Evolutionary conservation across 2,329 filamentous ascomycete species (phyloP).

Genomic region (Verticillium alfalfae): DNA sequence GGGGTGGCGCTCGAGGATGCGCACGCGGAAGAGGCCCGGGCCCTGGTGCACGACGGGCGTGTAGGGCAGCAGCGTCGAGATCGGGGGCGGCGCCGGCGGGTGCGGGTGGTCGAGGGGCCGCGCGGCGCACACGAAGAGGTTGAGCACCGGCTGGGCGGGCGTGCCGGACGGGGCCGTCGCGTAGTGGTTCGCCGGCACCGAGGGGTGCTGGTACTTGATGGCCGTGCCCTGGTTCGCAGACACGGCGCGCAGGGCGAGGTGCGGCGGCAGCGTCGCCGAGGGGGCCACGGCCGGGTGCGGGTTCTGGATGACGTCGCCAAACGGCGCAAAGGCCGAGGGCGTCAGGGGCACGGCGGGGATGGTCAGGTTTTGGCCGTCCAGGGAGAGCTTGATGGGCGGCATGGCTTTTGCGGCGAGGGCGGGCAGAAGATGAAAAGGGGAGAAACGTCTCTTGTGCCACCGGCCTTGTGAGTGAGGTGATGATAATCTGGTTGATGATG

Average conservation of each 20-base stretch:
- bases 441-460: too few relatives aligned
- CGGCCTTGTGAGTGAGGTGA: too few relatives aligned
- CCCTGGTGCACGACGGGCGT: slow-evolving; percentile 4
- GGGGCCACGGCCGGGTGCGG: slow-evolving; percentile 55
- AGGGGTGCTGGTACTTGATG: slow-evolving; percentile 78
- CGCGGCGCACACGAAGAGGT: slow-evolving; percentile 82
- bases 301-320: slow-evolving; percentile 78
- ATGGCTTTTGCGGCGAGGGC: background rate
- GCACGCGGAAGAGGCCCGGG: slow-evolving; percentile 53
- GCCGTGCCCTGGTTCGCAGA: slow-evolving; percentile 82
- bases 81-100: slow-evolving; percentile 2
- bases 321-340: slow-evolving; percentile 63
- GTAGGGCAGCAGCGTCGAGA: slow-evolving; percentile 11
- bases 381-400: background rate
- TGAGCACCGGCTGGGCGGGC: slow-evolving; percentile 62
- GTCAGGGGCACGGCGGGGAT: slow-evolving; percentile 64
- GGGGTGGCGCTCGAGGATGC: slow-evolving; percentile 82
- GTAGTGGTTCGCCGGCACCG: slow-evolving; percentile 69
- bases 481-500: too few relatives aligned
- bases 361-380: slow-evolving; percentile 15
- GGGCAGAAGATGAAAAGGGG: too few relatives aligned
- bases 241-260: slow-evolving; percentile 36
- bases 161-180: slow-evolving; percentile 53
- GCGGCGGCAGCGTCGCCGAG: slow-evolving; percentile 34
- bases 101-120: slow-evolving; percentile 35